Base-by-base conservation (phyloP, 306 rosid genomes). In the Medicago ruthenica region DNA sequence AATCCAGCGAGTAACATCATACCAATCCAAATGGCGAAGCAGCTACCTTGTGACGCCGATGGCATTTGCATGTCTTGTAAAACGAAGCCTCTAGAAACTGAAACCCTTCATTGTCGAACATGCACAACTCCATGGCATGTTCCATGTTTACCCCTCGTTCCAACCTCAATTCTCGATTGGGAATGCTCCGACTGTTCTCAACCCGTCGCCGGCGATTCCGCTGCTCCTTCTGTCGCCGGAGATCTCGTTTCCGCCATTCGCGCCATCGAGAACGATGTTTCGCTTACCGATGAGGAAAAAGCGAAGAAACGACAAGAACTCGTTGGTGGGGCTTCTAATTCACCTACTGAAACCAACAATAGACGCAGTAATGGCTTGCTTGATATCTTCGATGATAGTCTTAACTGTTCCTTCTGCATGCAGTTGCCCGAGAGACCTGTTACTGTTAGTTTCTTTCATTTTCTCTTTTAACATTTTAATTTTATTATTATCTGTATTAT, bases 381-480 rank as follows among this genome's bases (percentile, higher is more conserved):
- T 27, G 83, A 80, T 36, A 70, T 90, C 9, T 74, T 90, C 0
- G 86, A 77, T 10, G 22, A 16, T 11, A 76, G 7, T 11, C 39
- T 92, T 4, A 89, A 83, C 64, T 93, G 97, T 22, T 86, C 91
- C n/a, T 67, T 89, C 16, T 91, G 96, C 83, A 79, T 85, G 86
- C 88, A 87, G 50, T 59, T 91, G 4, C 96, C 95, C 0, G 97
- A 93, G 2, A 88, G 93, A 71, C 97, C 98, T 9, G 93, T 91
- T 7, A 86, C 97, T 82, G 97, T 93, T 41, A 3, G 89, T 76
- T 21, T 60, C 7, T 54, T 54, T 54, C 1, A 16, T 22, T 44
- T 73, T 0, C 7, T 5, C 3, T 7, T 53, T 44, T 6, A 0
- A 4, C 48, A 44, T 13, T 45, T 45, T 27, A 27, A 1, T 27